Evolutionary conservation across 345 rosid species (phyloP).

Genomic region (Citrus trifoliata): DNA sequence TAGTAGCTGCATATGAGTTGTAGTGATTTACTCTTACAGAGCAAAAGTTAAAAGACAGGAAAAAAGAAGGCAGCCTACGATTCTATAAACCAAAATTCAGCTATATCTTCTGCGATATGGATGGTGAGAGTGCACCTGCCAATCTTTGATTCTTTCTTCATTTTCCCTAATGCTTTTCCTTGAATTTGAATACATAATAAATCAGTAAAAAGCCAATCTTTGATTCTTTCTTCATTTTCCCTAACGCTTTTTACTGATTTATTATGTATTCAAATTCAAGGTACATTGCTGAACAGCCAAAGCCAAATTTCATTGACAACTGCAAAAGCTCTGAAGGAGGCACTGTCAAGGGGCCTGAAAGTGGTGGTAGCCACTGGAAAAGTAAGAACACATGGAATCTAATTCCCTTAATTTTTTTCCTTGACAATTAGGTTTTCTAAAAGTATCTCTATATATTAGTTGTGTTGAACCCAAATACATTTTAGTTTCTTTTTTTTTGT

Average conservation of each 20-base stretch:
- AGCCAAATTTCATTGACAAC: constrained; percentile 62
- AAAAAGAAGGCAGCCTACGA: constrained; percentile 74
- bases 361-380: constrained; percentile 95
- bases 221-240: constrained; percentile 4
- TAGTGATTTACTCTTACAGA: constrained; percentile 36
- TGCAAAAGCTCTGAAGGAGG: constrained; percentile 85
- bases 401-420: background rate
- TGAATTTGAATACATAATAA: too few relatives aligned
- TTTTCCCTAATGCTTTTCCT: constrained; percentile 13
- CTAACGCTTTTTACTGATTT: constrained; percentile 14
- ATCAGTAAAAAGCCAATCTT: too few relatives aligned
- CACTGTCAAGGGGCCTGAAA: constrained; percentile 77
- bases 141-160: constrained; percentile 9
- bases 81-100: constrained; percentile 90
- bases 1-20: constrained; percentile 9
- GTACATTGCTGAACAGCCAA: constrained; percentile 81
- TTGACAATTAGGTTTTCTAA: background rate
- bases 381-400: constrained; percentile 35
- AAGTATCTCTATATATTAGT: background rate
- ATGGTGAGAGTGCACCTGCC: constrained; percentile 55
- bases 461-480: background rate
- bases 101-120: constrained; percentile 97
- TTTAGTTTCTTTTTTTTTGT: background rate
- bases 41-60: constrained; percentile 75
- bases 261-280: constrained; percentile 35